Base-by-base conservation (phyloP, 179 eudicot genomes). In the Spinacia oleracea region DNA sequence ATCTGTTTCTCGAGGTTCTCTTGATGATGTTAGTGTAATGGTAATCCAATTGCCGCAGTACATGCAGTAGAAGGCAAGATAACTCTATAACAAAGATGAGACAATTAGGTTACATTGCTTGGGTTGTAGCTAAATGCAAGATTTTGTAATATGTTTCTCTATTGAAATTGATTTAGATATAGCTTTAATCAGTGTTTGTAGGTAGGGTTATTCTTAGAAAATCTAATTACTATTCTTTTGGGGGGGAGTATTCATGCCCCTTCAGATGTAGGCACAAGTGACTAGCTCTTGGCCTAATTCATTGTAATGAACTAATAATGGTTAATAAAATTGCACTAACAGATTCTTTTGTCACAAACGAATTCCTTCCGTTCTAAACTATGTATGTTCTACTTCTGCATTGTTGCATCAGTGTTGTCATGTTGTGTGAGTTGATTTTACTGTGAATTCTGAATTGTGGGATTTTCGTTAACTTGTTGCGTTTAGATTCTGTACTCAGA, bases 11-110 rank as follows among this genome's bases (percentile, higher is more conserved):
- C 87, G 97, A 65, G 98, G 98, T 40, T 93, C 93, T 34, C 25
- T 70, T 7, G 97, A 93, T 72, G 97, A 93, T 51, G 70, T 88
- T 29, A 94, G 92, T 63, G 93, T 92, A 62, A 91, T 94, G 98
- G 62, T 91, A 38, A 82, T 94, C 75, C 88, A 71, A 64, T 77
- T 94, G 85, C 87, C 84, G 72, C 85, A 66, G 4, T 90, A 86
- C 79, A 67, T 63, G 84, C 50, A 73, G 51, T 74, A 59, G 74
- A 0, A 73, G 42, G 65, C 65, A 73, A 73, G 16, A 35, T n/a
- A 64, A 21, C 7, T 32, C 16, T 50, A 14, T 25, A 31, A 31
- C 62, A 31, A 14, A 50, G 62, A 5, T n/a, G 63, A 34, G 27
- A 53, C 6, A 1, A 12, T 12, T 29, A 16, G 45, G 20, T 38